phyloP scores from a whole-genome alignment of 2,329 filamentous ascomycete genomes.

The Neodidymelliopsis sp. region DNA sequence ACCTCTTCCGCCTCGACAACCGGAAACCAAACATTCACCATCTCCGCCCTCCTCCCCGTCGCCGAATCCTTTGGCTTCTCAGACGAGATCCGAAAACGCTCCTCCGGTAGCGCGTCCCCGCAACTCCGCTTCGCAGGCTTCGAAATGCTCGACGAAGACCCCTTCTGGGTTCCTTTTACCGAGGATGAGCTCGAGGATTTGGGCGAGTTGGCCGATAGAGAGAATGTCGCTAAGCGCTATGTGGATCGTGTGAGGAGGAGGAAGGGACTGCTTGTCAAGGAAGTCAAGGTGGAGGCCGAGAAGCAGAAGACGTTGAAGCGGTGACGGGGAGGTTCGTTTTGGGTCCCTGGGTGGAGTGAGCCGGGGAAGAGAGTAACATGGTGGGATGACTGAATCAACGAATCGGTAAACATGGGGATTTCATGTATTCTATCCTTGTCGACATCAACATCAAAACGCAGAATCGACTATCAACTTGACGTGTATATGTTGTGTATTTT shows the following conservation, averaged over 20 bases:
- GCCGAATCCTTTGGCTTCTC: conserved; percentile 95
- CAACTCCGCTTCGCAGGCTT: conserved; percentile 94
- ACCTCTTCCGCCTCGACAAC: conserved; percentile 94
- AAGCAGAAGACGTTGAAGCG: conserved; percentile 83
- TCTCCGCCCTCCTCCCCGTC: conserved; percentile 85
- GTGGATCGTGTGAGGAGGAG: conserved; percentile 86
- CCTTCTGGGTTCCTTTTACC: conserved; percentile 96
- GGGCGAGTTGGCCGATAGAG: conserved; percentile 88
- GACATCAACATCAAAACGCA: no score
- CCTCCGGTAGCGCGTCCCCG: conserved; percentile 86
- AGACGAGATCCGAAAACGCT: conserved; percentile 95
- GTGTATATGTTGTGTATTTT: no score
- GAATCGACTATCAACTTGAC: no score
- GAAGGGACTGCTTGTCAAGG: conserved; percentile 87
- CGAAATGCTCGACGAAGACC: conserved; percentile 92
- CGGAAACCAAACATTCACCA: conserved; percentile 95
- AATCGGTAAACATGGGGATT: no score
- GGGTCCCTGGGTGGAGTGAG: conserved; percentile 10
- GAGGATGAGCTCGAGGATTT: conserved; percentile 97
- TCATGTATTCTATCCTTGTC: no score
- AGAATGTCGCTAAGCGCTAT: conserved; percentile 96
- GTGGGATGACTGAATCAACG: no score
- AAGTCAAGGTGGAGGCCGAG: conserved; percentile 79
- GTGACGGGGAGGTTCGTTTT: conserved; percentile 34
- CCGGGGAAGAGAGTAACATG: neutral